phyloP scores from a whole-genome alignment of 495 filamentous ascomycete genomes.

The Aspergillus sparsus region DNA sequence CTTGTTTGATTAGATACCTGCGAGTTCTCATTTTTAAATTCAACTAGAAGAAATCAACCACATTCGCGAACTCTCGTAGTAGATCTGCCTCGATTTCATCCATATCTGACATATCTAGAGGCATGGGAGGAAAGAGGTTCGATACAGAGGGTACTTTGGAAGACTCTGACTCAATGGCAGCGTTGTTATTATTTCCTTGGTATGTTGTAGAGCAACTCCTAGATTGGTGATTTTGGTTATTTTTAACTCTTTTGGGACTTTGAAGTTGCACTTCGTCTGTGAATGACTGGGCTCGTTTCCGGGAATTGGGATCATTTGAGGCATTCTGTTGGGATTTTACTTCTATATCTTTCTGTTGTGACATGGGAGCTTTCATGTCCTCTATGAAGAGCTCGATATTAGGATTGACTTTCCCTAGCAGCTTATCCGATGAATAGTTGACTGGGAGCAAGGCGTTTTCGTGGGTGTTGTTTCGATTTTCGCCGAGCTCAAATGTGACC shows the following conservation, averaged over 20 bases:
- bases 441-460: too few relatives aligned
- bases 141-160: background rate
- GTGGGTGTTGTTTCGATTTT: too few relatives aligned
- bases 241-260: background rate
- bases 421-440: too few relatives aligned
- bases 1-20: too few relatives aligned
- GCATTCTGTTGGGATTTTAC: too few relatives aligned
- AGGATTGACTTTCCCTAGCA: too few relatives aligned
- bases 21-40: background rate
- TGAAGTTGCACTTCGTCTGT: background rate
- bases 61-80: constrained; percentile 41
- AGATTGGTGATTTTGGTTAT: background rate
- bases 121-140: background rate
- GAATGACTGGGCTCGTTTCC: background rate
- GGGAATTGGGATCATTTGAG: background rate
- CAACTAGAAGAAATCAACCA: constrained; percentile 39
- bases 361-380: too few relatives aligned
- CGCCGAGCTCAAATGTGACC: background rate
- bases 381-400: too few relatives aligned
- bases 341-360: too few relatives aligned
- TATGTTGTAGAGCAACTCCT: background rate
- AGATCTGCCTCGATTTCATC: constrained; percentile 40
- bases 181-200: background rate
- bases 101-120: constrained; percentile 22
- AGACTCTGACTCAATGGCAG: background rate